Evolutionary conservation across 345 rosid species (phyloP).

Genomic region (Cardiospermum halicacabum): DNA sequence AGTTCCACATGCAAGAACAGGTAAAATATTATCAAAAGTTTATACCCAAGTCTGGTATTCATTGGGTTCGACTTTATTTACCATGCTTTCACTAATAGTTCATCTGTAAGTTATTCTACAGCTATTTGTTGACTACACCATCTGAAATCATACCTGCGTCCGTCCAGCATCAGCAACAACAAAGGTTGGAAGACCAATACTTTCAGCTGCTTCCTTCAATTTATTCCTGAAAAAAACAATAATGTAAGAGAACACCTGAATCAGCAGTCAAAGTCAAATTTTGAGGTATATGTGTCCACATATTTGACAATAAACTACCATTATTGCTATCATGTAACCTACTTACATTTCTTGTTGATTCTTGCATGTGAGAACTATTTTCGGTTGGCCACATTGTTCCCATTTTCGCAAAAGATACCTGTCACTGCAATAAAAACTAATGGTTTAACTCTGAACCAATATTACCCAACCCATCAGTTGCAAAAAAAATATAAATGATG

Average conservation of each 20-base stretch:
- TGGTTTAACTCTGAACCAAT: conserved; percentile 13
- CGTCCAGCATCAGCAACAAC: conserved; percentile 96
- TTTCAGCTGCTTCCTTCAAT: conserved; percentile 74
- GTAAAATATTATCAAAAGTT: neutral
- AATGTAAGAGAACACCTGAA: conserved; percentile 5
- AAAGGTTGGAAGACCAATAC: conserved; percentile 77
- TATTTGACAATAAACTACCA: conserved; percentile 2
- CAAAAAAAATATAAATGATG: neutral
- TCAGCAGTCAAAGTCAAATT: neutral
- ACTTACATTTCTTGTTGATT: conserved; percentile 91
- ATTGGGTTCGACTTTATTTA: neutral
- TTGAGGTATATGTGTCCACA: neutral
- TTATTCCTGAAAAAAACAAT: conserved; percentile 47
- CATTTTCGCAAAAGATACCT: conserved; percentile 64
- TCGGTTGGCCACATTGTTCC: conserved; percentile 87
- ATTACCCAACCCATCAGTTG: conserved; percentile 6
- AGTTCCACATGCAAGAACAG: neutral
- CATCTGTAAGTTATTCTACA: neutral
- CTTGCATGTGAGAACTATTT: conserved; percentile 80
- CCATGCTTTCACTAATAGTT: neutral
- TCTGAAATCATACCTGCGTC: conserved; percentile 54
- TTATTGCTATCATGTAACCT: conserved; percentile 28
- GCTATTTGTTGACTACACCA: neutral
- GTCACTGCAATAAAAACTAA: conserved; percentile 40
- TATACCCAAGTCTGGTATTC: neutral